Percentiles rank a stretch among this genome's conserved stretches.
These are phyloP conservation scores for Aspergillus pseudoglaucus DNA, from an alignment of 2,329 filamentous ascomycete genomes.

Conservation along the genomic window DNA sequence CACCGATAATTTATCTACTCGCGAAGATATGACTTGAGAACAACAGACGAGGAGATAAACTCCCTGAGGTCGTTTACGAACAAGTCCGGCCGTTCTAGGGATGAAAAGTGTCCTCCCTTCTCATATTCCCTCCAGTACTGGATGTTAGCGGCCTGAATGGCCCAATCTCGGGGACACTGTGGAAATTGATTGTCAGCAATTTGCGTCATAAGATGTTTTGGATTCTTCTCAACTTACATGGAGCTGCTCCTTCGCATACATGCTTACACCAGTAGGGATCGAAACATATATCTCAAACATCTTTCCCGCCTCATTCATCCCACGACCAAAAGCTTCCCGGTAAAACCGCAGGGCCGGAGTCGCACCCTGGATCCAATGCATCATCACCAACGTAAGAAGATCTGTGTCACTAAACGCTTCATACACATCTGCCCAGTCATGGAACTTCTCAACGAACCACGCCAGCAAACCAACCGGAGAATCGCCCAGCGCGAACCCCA, in stretches of 20 bases:
- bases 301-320: constrained; percentile 5
- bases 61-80: constrained; percentile 4
- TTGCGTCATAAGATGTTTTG: too few species aligned
- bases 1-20: too few species aligned
- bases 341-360: constrained; percentile 10
- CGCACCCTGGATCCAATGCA: constrained; percentile 16
- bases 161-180: constrained; percentile 15
- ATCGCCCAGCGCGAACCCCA: constrained; percentile 18
- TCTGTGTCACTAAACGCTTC: constrained; percentile 14
- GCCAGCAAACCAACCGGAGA: constrained; percentile 21
- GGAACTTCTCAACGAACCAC: constrained; percentile 21
- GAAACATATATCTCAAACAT: constrained; percentile 9
- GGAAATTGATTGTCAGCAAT: too few species aligned
- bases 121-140: constrained; percentile 16
- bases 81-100: constrained; percentile 8
- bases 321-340: constrained; percentile 8
- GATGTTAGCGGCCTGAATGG: constrained; percentile 13
- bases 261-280: constrained; percentile 13
- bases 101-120: constrained; percentile 15
- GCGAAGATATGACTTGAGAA: constrained; percentile 1
- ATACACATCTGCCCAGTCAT: constrained; percentile 11
- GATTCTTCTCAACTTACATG: constrained; percentile 3
- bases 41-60: constrained; percentile 2
- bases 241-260: constrained; percentile 16
- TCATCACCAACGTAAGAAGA: constrained; percentile 23